phyloP scores from a whole-genome alignment of 371 early-diverging fungal species.

The Mortierella sp. region DNA sequence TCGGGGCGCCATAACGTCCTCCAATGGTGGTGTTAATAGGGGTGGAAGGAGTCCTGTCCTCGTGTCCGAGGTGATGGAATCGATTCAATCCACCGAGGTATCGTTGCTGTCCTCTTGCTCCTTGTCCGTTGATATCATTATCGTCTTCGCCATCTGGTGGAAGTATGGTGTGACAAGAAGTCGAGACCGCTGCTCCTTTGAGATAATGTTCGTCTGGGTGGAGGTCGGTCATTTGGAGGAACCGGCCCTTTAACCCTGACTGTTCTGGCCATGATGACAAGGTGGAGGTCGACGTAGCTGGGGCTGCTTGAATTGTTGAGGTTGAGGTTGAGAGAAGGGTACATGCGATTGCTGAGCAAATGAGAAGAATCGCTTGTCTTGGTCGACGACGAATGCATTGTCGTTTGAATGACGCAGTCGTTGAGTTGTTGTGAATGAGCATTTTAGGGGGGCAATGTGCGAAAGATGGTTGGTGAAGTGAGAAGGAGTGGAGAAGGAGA shows the following conservation, averaged over 20 bases:
- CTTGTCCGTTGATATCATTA: conserved; percentile 19
- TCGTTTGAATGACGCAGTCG: conserved; percentile 5
- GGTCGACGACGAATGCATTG: not conserved
- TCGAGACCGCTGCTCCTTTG: conserved; percentile 63
- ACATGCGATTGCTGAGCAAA: conserved; percentile 18
- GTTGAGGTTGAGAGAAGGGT: not conserved
- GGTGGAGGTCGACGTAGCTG: not conserved
- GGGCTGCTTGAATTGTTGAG: not conserved
- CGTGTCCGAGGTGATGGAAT: not conserved
- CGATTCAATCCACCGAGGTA: conserved; percentile 26
- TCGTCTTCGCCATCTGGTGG: conserved; percentile 17
- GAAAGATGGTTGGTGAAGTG: not conserved
- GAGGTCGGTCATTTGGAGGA: conserved; percentile 84
- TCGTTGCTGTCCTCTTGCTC: conserved; percentile 32
- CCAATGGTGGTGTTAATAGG: conserved; percentile 18
- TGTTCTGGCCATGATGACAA: conserved; percentile 16
- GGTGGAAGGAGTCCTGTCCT: not conserved
- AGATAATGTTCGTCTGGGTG: conserved; percentile 73
- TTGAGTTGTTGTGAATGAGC: not conserved
- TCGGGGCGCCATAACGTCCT: conserved; percentile 70
- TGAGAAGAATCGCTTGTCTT: conserved; percentile 4
- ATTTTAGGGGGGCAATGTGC: not conserved
- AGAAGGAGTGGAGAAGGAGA: not conserved
- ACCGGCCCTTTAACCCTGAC: conserved; percentile 61
- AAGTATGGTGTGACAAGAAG: conserved; percentile 68